A percentile compares a stretch with the other conserved stretches of the same genome.
phyloP scores from a whole-genome alignment of 306 rosid species.

The Sicyos edulis region DNA sequence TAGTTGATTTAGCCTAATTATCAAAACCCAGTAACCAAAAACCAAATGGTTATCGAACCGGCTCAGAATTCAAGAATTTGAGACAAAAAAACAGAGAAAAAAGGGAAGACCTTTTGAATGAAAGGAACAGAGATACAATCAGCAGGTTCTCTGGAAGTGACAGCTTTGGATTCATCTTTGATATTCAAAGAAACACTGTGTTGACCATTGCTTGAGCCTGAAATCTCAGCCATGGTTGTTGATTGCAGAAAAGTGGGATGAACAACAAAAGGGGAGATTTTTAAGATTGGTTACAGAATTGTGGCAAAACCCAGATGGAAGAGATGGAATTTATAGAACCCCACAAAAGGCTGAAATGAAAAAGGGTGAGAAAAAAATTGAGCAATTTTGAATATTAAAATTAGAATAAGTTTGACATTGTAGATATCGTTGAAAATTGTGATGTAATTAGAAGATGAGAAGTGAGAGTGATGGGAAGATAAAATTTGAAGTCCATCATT shows the following conservation, averaged over 20 bases:
- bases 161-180: constrained; percentile 28
- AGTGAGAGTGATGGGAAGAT: background rate
- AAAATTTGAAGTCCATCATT: background rate
- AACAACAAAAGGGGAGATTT: background rate
- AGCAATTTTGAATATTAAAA: too few species aligned
- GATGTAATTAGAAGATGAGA: background rate
- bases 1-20: too few species aligned
- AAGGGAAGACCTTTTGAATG: constrained; percentile 57
- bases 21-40: too few species aligned
- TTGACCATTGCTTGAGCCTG: constrained; percentile 31
- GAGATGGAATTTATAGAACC: constrained; percentile 5
- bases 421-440: constrained; percentile 30
- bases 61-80: too few species aligned
- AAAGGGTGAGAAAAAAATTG: too few species aligned
- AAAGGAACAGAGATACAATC: constrained; percentile 36
- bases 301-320: constrained; percentile 2
- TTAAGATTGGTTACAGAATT: background rate
- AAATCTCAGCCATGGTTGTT: constrained; percentile 43
- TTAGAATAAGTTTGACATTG: constrained; percentile 20
- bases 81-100: too few species aligned
- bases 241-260: too few species aligned
- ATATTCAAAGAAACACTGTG: constrained; percentile 34
- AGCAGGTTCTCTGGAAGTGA: constrained; percentile 1
- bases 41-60: background rate
- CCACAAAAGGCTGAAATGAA: background rate